phyloP scores from a whole-genome alignment of 345 rosid genomes.

The Arabidopsis thaliana region TAIR10.1 NC_003074.8:17015001-17015500 shows the following conservation, averaged over 20 bases:
- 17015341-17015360: conserved; percentile 72
- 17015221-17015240: conserved; percentile 40
- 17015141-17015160: conserved; percentile 39
- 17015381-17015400: conserved; percentile 49
- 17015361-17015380: conserved; percentile 66
- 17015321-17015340: conserved; percentile 82
- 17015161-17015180: conserved; percentile 36
- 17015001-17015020: conserved; percentile 59
- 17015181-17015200: conserved; percentile 43
- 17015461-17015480: conserved; percentile 88
- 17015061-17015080: conserved; percentile 51
- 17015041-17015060: conserved; percentile 52
- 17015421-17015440: conserved; percentile 63
- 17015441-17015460: conserved; percentile 78
- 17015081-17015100: conserved; percentile 46
- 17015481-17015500: conserved; percentile 91
- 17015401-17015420: conserved; percentile 47
- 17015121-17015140: conserved; percentile 40
- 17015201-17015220: conserved; percentile 44
- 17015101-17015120: conserved; percentile 46
- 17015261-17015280: conserved; percentile 45
- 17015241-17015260: conserved; percentile 54
- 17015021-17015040: conserved; percentile 54
- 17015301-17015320: conserved; percentile 68
- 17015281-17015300: conserved; percentile 47